Evolutionary conservation across 176 grass and related monocot species (phyloP), one percentile per base, ranked within the genome.

Genomic region (Bromus sterilis): DNA sequence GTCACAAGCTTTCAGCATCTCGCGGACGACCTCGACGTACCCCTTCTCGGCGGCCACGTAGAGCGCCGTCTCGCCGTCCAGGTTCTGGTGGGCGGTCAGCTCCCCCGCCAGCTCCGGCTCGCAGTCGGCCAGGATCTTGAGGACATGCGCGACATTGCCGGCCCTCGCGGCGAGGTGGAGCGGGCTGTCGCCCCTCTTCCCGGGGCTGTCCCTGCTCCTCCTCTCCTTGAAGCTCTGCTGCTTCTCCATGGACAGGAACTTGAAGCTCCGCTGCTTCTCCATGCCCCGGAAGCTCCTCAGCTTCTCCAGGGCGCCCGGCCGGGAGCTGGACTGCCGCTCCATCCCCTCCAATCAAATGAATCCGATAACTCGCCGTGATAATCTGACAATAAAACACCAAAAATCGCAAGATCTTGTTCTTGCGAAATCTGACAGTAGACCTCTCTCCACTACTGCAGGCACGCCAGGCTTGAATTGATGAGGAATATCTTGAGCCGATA

Each of bases 21-120:
- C 95, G 11, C 86, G 57, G 35, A 98, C 95, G 34, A 93, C 92
- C 13, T 94, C 92, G 0, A 84, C 74, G 75, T 91, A 75, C 46
- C 95, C 95, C 44, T 89, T 94, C 76, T 98, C 95, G n/a, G 92
- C 90, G 28, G 92, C 74, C 9, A 94, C 86, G 72, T 98, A 98
- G 44, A 98, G 48, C 2, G 92, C 83, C 4, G 95, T 98, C 78
- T 98, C 95, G 0, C 95, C 95, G 25, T 94, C 92, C 60, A 86
- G 93, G 44, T 98, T 98, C 87, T 56, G 53, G 46, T 80, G 86
- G 12, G 86, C 86, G 65, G 71, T 78, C 82, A 94, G 89, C 41
- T 93, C 86, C 28, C 71, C 91, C 33, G 77, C 49, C 12, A 80
- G 58, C 33, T 85, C 83, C 57, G 87, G 86, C 46, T 80, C 57